Evolutionary conservation across 768 basidiomycete genomes (phyloP).

Genomic region (Rhodotorula paludigena): DNA sequence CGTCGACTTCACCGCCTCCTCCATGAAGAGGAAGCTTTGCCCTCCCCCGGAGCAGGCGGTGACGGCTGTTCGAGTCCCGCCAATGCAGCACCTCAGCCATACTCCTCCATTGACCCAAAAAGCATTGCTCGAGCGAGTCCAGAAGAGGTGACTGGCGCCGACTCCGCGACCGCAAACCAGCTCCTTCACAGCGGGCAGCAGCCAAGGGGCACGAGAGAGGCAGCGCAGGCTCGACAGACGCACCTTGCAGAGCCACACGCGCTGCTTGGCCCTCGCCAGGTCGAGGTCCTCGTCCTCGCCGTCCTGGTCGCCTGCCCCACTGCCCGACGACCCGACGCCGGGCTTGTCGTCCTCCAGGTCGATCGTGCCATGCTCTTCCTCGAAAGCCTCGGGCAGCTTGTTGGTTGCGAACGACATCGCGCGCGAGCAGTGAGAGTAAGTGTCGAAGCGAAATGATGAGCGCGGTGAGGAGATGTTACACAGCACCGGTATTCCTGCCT

Average conservation of each 20-base stretch:
- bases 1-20: too few relatives aligned
- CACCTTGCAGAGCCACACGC: conserved; percentile 83
- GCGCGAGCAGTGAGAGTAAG: neutral
- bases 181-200: too few relatives aligned
- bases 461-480: neutral
- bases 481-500: too few relatives aligned
- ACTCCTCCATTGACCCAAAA: too few relatives aligned
- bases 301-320: conserved; percentile 48
- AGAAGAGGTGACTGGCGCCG: too few relatives aligned
- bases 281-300: conserved; percentile 76
- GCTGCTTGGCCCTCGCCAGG: conserved; percentile 66
- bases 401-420: conserved; percentile 7
- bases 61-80: too few relatives aligned
- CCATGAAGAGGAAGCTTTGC: too few relatives aligned
- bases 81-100: too few relatives aligned
- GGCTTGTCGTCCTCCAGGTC: conserved; percentile 16
- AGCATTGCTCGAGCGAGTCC: too few relatives aligned
- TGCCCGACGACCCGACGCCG: conserved; percentile 9
- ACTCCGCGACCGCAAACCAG: too few relatives aligned
- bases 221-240: conserved; percentile 33
- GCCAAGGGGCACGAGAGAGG: neutral
- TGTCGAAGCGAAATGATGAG: neutral
- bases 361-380: conserved; percentile 36
- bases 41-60: too few relatives aligned
- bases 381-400: conserved; percentile 33